Conservation (phyloP, 1,284 basidiomycete species). For the Flammula alnicola region DNA sequence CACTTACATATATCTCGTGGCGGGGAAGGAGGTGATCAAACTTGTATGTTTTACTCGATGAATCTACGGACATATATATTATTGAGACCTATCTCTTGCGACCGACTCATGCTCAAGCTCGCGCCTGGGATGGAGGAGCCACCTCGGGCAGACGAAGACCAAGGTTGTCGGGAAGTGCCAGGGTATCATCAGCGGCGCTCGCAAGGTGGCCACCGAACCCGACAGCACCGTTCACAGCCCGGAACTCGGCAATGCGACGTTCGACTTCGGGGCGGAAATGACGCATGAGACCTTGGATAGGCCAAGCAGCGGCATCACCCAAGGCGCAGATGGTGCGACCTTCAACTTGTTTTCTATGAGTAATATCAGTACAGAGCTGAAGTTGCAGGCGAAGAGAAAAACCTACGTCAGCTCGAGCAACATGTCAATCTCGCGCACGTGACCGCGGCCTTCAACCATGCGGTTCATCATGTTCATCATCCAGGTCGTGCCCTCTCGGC, state of each 20-base stretch:
- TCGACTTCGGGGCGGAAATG: constrained; percentile 97
- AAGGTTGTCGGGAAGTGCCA: constrained; percentile 85
- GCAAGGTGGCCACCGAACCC: constrained; percentile 87
- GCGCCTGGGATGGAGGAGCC: constrained; percentile 11
- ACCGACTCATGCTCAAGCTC: background rate
- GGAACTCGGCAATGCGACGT: constrained; percentile 81
- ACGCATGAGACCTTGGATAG: constrained; percentile 94
- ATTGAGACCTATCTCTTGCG: no score
- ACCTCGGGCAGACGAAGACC: constrained; percentile 47
- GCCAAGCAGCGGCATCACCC: constrained; percentile 98
- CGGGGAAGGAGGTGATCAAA: no score
- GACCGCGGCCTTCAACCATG: constrained; percentile 87
- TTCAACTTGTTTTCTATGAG: constrained; percentile 88
- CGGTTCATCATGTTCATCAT: constrained; percentile 99
- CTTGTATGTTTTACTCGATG: no score
- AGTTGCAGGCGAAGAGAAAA: constrained; percentile 2
- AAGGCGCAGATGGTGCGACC: constrained; percentile 96
- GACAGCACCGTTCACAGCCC: constrained; percentile 81
- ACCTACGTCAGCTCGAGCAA: constrained; percentile 86
- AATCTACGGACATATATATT: no score
- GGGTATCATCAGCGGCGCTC: constrained; percentile 71
- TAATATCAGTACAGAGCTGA: constrained; percentile 25
- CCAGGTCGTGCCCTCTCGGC: constrained; percentile 96
- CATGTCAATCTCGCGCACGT: constrained; percentile 97
- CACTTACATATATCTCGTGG: no score